These are phyloP conservation scores for Linanthus parryae DNA, from an alignment of 148 eudicot genomes.

Conservation along the genomic window DNA sequence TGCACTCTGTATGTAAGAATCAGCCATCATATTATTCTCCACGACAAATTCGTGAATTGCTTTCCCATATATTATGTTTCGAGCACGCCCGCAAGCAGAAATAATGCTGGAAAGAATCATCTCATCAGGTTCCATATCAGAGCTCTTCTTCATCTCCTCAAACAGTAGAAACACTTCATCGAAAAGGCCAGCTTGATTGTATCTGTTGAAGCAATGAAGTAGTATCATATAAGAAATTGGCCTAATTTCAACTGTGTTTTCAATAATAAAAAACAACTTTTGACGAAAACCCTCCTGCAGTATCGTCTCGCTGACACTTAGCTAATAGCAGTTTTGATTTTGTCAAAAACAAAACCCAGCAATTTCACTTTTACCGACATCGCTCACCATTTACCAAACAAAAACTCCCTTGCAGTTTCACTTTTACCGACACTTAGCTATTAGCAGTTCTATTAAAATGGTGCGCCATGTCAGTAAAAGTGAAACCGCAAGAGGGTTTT, in stretches of 20 bases:
- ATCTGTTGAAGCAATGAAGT: constrained; percentile 19
- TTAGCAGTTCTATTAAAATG: too few relatives aligned
- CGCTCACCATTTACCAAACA: too few relatives aligned
- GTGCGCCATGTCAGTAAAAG: not conserved
- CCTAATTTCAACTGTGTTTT: too few relatives aligned
- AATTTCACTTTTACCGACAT: not conserved
- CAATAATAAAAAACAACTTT: not conserved
- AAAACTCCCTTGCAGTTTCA: not conserved
- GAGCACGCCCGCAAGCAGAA: constrained; percentile 33
- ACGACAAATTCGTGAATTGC: constrained; percentile 29
- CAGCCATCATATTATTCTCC: constrained; percentile 20
- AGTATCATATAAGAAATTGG: not conserved
- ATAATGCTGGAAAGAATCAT: constrained; percentile 28
- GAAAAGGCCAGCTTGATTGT: constrained; percentile 30
- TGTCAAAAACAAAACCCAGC: not conserved
- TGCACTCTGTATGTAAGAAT: constrained; percentile 32
- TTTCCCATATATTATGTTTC: constrained; percentile 33
- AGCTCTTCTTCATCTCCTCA: constrained; percentile 45
- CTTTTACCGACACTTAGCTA: not conserved
- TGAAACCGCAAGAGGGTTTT: not conserved
- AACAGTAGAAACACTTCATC: constrained; percentile 29
- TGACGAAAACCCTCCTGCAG: not conserved
- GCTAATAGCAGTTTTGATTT: not conserved
- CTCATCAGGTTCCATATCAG: constrained; percentile 32
- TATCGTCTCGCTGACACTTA: not conserved